Conservation (phyloP, 2,329 filamentous ascomycete species). For the Colletotrichum filicis region DNA sequence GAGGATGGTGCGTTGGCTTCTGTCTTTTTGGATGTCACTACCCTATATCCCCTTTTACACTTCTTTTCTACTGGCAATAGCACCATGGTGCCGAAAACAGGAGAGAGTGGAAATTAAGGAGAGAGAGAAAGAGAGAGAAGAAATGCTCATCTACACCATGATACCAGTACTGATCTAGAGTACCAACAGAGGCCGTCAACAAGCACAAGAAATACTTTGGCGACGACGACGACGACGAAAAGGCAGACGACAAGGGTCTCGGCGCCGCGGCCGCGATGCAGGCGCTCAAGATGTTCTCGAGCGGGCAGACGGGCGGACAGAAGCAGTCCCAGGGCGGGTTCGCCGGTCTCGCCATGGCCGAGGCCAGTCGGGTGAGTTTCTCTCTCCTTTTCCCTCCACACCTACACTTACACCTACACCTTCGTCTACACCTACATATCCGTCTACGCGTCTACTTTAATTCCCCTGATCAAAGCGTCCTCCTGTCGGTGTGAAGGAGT, state of each 20-base stretch:
- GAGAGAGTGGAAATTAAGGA: no score
- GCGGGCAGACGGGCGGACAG: constrained; percentile 58
- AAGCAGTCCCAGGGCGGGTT: constrained; percentile 78
- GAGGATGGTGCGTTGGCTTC: constrained; percentile 57
- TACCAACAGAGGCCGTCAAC: constrained; percentile 69
- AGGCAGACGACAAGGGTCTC: constrained; percentile 63
- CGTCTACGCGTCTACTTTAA: not conserved
- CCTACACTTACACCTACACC: no score
- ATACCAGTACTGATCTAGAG: not conserved
- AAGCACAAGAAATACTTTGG: constrained; percentile 83
- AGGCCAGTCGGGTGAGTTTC: constrained; percentile 77
- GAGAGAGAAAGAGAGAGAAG: no score
- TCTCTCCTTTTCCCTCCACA: not conserved
- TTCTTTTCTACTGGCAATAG: no score
- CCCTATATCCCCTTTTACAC: no score
- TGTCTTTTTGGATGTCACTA: not conserved
- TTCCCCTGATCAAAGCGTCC: not conserved
- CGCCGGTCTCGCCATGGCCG: constrained; percentile 86
- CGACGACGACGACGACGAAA: constrained; percentile 55
- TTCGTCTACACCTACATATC: no score
- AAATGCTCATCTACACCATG: not conserved
- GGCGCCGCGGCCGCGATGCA: constrained; percentile 84
- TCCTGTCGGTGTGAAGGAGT: no score
- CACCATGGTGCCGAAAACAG: no score
- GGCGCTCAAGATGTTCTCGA: constrained; percentile 82